Base-by-base conservation (phyloP, 768 basidiomycete genomes). In the Phlebiopsis flavidoalba region DNA sequence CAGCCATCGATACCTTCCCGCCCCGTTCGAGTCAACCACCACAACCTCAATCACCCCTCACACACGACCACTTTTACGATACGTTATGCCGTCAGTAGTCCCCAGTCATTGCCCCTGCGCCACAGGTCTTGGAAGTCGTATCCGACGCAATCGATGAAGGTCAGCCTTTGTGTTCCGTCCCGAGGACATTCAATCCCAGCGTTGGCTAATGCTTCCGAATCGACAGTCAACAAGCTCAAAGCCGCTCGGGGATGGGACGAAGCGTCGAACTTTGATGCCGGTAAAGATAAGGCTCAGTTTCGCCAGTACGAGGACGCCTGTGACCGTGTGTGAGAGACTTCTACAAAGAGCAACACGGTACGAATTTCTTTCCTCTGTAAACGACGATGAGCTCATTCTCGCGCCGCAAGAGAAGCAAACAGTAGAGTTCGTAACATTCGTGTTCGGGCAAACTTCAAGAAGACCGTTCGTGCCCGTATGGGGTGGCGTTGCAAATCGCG, bases 331-430 rank as follows among this genome's bases (percentile, higher is more conserved):
- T n/a, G n/a, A n/a, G 89, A 86, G 74, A 74, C 76, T 90, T 91
- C 67, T 91, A 91, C 73, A 84, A 82, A 64, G 88, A 89, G 67
- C 89, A 91, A 66, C 89, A 91, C 60, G 86, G 89, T 89, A 21
- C 15, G 45, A 21, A 24, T 21, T 19, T 33, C 21, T 37, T 19
- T 31, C n/a, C 52, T 8, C 21, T n/a, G 8, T 8, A 8, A n/a
- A 11, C 31, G 15, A 17, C 52, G 31, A n/a, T 36, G 7, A 53
- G 31, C 52, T 31, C 52, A 36, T 12, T n/a, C 21, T 22, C 17
- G 50, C 50, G 8, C 17, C 14, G 35, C 69, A 92, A n/a, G 90
- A 87, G 70, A 95, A 94, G 66, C 93, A 95, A 73, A 95, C 93
- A 0, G 81, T 95, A 2, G 88, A 79, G 21, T 95, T 84, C 79